phyloP scores from a whole-genome alignment of 768 basidiomycete genomes.

The Collybia sordida region DNA sequence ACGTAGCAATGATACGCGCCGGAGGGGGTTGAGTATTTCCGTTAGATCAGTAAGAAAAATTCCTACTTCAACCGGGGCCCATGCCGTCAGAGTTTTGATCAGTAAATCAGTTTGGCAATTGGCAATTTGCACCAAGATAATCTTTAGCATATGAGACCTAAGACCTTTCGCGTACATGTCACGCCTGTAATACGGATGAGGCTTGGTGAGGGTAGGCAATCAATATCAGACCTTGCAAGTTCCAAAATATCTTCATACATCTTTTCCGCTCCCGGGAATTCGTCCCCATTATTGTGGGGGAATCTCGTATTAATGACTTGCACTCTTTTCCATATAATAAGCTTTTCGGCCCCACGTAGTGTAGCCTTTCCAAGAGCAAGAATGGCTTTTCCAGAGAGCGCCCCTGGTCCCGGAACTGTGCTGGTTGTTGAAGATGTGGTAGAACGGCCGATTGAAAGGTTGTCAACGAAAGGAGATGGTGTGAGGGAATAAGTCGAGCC shows the following conservation, averaged over 20 bases:
- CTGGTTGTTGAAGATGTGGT: constrained; percentile 8
- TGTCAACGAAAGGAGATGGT: no score
- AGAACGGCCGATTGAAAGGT: no score
- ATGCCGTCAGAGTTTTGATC: constrained; percentile 4
- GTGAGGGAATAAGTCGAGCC: no score
- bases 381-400: constrained; percentile 24
- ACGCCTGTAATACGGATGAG: not conserved
- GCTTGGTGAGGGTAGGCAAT: not conserved
- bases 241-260: constrained; percentile 27
- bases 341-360: constrained; percentile 21
- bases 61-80: constrained; percentile 9
- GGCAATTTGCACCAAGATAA: constrained; percentile 11
- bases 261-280: constrained; percentile 11
- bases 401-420: constrained; percentile 20
- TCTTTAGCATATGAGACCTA: constrained; percentile 4
- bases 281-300: constrained; percentile 12
- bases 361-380: constrained; percentile 24
- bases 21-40: constrained; percentile 4
- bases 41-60: constrained; percentile 8
- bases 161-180: constrained; percentile 4
- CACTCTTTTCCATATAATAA: constrained; percentile 20
- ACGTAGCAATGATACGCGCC: not conserved
- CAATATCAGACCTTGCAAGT: constrained; percentile 13
- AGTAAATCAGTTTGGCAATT: constrained; percentile 3
- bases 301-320: constrained; percentile 14